Evolutionary conservation across 1,284 basidiomycete genomes (phyloP), one percentile per base, ranked within the genome.

Genomic region (Ganoderma leucocontextum): DNA sequence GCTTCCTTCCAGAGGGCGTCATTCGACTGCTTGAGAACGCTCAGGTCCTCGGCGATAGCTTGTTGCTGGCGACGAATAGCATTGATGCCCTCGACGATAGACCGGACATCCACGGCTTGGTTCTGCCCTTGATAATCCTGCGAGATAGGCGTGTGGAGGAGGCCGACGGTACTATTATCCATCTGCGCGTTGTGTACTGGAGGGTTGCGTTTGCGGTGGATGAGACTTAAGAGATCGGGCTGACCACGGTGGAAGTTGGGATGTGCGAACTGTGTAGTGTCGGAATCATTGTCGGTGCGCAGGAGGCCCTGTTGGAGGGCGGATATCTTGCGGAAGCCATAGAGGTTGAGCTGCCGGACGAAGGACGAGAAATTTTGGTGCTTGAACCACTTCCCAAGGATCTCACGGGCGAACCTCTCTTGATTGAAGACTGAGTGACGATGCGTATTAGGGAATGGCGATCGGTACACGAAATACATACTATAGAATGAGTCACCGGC

Each of bases 331-430:
- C 96, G 95, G 78, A 97, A 97, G 57, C 95, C 95, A 79, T 97
- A 97, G 95, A 98, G 98, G 85, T 99, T 98, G 75, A 98, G 87
- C 80, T 99, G 97, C 36, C 97, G 89, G 47, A 98, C 96, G 78
- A 99, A 98, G 49, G 94, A 95, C 60, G 90, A 91, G 79, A 98
- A 98, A 80, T 97, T 97, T 73, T 92, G 90, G 82, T 98, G 97
- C 79, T 98, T 98, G 89, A 98, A 99, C 92, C 94, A 98, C 60
- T 91, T 88, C 1, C 95, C 95, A 4, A 99, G 86, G 35, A 98
- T 88, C 79, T 98, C 94, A 58, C 92, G 91, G 2, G 95, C 94
- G 77, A 99, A 96, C n/a, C 91, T 90, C 78, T 98, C 96, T 75
- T 96, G 94, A 81, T 98, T 94, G 62, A 95, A 90, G 6, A 99